Evolutionary conservation across 2,329 filamentous ascomycete species (phyloP).

Genomic region (Epichloe amarillans): DNA sequence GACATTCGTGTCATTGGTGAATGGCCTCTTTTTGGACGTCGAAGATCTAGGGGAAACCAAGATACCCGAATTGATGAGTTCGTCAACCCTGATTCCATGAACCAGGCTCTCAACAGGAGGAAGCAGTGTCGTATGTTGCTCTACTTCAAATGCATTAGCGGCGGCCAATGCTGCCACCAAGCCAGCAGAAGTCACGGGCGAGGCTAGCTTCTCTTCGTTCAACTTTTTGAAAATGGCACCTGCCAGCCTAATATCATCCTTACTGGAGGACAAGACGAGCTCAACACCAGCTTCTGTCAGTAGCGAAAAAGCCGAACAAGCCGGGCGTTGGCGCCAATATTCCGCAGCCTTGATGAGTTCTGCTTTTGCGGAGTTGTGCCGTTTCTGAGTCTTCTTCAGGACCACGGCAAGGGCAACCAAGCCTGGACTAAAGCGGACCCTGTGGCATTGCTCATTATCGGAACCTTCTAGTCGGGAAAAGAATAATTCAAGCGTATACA

Average conservation of each 20-base stretch:
- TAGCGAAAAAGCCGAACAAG: conserved; percentile 41
- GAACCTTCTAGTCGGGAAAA: conserved; percentile 57
- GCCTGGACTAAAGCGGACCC: conserved; percentile 72
- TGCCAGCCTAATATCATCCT: conserved; percentile 55
- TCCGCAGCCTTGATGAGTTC: conserved; percentile 68
- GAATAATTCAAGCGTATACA: conserved; percentile 63
- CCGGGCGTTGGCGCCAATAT: conserved; percentile 59
- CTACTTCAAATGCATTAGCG: conserved; percentile 40
- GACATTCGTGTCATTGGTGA: conserved; percentile 20
- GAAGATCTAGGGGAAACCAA: conserved; percentile 23
- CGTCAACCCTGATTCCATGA: conserved; percentile 43
- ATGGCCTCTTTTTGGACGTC: conserved; percentile 34
- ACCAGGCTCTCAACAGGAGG: conserved; percentile 50
- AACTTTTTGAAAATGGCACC: conserved; percentile 68
- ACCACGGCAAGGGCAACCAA: conserved; percentile 69
- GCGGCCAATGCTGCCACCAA: conserved; percentile 72
- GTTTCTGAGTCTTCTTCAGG: conserved; percentile 64
- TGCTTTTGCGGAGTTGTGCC: conserved; percentile 54
- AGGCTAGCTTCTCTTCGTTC: conserved; percentile 48
- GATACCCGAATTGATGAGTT: conserved; percentile 56
- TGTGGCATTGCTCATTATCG: conserved; percentile 39
- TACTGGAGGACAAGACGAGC: conserved; percentile 60
- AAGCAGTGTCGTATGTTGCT: conserved; percentile 41
- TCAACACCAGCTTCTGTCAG: conserved; percentile 72
- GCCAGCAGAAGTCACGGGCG: conserved; percentile 62